These are phyloP conservation scores for Penicillium sp. DNA, from an alignment of 2,329 filamentous ascomycete genomes.

Conservation along the genomic window DNA sequence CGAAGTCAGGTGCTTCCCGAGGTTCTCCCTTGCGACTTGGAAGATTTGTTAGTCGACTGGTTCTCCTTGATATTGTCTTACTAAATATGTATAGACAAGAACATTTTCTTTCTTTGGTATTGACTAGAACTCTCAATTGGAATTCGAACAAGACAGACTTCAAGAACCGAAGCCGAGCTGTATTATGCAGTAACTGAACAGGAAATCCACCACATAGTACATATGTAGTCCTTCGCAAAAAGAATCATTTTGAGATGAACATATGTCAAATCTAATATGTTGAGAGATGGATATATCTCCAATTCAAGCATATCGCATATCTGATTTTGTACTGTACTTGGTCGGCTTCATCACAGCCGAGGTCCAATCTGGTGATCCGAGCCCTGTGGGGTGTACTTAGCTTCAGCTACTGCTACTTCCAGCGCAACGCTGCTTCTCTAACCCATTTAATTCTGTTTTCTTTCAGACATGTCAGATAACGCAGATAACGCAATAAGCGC, in stretches of 20 bases:
- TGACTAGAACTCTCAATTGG: not conserved
- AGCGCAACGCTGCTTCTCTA: not conserved
- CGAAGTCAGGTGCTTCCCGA: conserved; percentile 24
- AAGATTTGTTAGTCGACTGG: not conserved
- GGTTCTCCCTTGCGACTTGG: not conserved
- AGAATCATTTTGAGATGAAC: not conserved
- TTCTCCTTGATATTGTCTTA: not conserved
- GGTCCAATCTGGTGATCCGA: conserved; percentile 11
- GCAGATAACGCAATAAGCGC: conserved; percentile 11
- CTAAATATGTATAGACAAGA: not conserved
- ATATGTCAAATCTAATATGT: not conserved
- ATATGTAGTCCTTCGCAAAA: too few species aligned
- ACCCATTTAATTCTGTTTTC: not conserved
- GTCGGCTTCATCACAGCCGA: conserved; percentile 11
- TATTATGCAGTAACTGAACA: not conserved
- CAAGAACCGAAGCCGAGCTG: not conserved
- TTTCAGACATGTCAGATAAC: conserved; percentile 10
- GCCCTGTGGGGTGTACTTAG: conserved; percentile 3
- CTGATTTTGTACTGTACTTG: not conserved
- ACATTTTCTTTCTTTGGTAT: too few species aligned
- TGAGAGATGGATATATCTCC: not conserved
- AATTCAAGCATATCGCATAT: not conserved
- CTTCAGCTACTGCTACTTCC: not conserved
- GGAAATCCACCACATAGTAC: too few species aligned
- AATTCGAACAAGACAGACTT: not conserved